These are phyloP conservation scores for Lentinula edodes DNA, from an alignment of 768 basidiomycete species.

Conservation along the genomic window DNA sequence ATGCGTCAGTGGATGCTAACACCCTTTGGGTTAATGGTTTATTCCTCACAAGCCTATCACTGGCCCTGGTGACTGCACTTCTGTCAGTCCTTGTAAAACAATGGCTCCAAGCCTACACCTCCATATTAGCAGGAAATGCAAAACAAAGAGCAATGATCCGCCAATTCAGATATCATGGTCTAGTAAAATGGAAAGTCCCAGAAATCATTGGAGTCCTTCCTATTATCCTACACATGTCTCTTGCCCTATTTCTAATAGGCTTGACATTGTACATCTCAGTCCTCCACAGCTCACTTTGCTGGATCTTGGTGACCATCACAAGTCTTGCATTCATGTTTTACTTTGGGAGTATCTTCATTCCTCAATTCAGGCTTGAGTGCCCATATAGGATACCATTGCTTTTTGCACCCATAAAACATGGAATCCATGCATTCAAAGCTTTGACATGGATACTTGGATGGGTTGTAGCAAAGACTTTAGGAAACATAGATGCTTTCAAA, in stretches of 20 bases:
- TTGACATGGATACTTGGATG: too few species aligned
- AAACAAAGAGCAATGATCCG: background rate
- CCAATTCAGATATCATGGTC: background rate
- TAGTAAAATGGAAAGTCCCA: conserved; percentile 5
- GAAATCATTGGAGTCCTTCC: conserved; percentile 2
- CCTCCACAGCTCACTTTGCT: background rate
- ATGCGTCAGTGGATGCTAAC: background rate
- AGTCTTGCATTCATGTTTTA: background rate
- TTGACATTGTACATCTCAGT: background rate
- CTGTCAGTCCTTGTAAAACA: conserved; percentile 6
- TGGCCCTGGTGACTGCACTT: background rate
- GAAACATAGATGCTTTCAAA: too few species aligned
- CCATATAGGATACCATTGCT: background rate
- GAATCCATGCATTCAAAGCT: background rate
- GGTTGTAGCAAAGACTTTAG: too few species aligned
- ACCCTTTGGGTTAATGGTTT: conserved; percentile 7
- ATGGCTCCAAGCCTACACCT: conserved; percentile 6
- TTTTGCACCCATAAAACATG: background rate
- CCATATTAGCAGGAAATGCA: background rate
- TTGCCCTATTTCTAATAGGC: conserved; percentile 4
- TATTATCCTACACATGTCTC: conserved; percentile 1
- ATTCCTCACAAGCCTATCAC: conserved; percentile 2
- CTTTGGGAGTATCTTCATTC: background rate
- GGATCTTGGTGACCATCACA: background rate
- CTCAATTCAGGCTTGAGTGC: background rate